Base-by-base conservation (phyloP, 164 flowering plant genomes). In the Taxillus chinensis region DNA sequence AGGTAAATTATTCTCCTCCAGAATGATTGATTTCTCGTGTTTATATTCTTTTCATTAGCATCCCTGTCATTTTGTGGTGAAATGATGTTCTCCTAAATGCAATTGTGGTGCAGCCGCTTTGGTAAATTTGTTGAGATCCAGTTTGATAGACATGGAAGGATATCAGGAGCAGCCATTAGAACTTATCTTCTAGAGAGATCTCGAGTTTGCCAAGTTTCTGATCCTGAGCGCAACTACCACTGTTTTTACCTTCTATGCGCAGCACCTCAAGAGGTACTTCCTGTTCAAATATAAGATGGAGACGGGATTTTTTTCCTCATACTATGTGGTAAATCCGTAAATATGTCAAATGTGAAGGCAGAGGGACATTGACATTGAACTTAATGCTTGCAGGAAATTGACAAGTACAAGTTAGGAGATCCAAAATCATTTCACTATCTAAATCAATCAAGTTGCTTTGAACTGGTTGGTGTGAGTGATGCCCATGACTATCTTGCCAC, bases 41-140 rank as follows among this genome's bases (percentile, higher is more conserved):
- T 6, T 43, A 6, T 43, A 6, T 43, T 6, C 46, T 6, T 43
- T 43, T 43, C 7, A 6, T 6, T 43, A 6, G 46, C 46, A 43
- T 43, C 12, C 12, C 51, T 48, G 13, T 8, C 3, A 48, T 45
- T 62, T 67, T 8, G 13, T 14, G 15, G 39, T 62, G 53, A 48
- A 17, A 37, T 38, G 42, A 55, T 65, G 11, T 59, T 50, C 39
- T 57, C 60, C 57, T 63, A 39, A 12, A 59, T 41, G 51, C 49
- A 49, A 61, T 48, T 48, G 1, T 48, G 51, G 51, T 74, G 73
- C 84, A 82, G 87, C 55, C 85, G 84, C 40, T 83, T 83, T 69
- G 87, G 87, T 64, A 83, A 83, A 68, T 83, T 83, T 69, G 87
- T 83, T 60, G 87, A 80, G 73, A 83, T 82, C 65, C 86, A 82